These are phyloP conservation scores for Candida namnaoensis DNA, from an alignment of 805 yeast genomes.

Conservation along the genomic window DNA sequence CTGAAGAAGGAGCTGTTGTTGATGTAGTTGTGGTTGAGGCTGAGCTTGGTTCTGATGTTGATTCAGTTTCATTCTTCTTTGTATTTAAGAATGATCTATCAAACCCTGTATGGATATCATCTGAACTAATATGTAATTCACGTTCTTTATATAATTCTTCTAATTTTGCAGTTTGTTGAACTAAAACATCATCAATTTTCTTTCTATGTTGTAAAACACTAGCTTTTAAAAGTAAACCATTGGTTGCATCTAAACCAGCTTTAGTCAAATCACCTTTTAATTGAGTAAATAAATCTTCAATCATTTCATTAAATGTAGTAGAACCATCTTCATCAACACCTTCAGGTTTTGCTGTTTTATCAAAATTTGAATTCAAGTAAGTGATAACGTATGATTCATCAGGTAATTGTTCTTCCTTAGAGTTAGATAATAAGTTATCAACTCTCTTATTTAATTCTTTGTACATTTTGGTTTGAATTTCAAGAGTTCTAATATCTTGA, in stretches of 20 bases:
- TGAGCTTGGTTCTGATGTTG: conserved; percentile 12
- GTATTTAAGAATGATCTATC: conserved; percentile 74
- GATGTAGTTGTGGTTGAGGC: conserved; percentile 20
- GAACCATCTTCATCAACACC: conserved; percentile 32
- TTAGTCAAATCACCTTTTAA: conserved; percentile 50
- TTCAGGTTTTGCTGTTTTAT: conserved; percentile 46
- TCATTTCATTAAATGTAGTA: conserved; percentile 83
- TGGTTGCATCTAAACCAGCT: conserved; percentile 34
- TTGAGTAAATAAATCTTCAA: conserved; percentile 81
- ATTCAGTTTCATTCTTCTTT: conserved; percentile 20
- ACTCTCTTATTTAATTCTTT: conserved; percentile 65
- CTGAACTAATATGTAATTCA: conserved; percentile 70
- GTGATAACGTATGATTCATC: conserved; percentile 23
- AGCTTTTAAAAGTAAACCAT: conserved; percentile 28
- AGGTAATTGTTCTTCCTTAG: conserved; percentile 30
- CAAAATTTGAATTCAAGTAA: conserved; percentile 43
- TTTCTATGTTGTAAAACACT: conserved; percentile 48
- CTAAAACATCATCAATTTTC: conserved; percentile 60
- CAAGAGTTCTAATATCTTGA: conserved; percentile 65
- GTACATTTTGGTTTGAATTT: conserved; percentile 78
- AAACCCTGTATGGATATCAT: conserved; percentile 88
- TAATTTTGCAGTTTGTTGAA: conserved; percentile 57
- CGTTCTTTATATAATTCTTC: conserved; percentile 64
- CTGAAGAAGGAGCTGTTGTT: conserved; percentile 9
- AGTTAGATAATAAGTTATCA: conserved; percentile 42